Conservation (phyloP, 2,329 filamentous ascomycete species). For the Paecilomyces formosus region DNA sequence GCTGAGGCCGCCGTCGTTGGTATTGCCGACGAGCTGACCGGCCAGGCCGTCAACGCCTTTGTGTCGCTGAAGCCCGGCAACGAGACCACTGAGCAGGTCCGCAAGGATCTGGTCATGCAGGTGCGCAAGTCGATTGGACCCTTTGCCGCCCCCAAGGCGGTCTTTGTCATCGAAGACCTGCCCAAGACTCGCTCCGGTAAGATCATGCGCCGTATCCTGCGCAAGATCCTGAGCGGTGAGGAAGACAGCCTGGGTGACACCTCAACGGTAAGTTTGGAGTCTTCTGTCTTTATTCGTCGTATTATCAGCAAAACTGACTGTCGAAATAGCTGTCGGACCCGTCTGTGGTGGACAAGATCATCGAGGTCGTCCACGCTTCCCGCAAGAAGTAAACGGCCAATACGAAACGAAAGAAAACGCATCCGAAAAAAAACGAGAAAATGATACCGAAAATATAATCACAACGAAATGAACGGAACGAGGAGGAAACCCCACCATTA, state of each 20-base stretch:
- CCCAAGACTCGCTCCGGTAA: conserved; percentile 97
- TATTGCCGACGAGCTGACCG: conserved; percentile 85
- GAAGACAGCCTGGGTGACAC: conserved; percentile 94
- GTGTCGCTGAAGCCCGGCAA: conserved; percentile 83
- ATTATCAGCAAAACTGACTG: conserved; percentile 4
- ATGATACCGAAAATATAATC: neutral
- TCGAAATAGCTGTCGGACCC: conserved; percentile 71
- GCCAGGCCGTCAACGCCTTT: conserved; percentile 95
- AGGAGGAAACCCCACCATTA: neutral
- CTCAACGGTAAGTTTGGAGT: conserved; percentile 62
- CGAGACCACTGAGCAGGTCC: conserved; percentile 68
- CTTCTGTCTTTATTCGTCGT: conserved; percentile 2
- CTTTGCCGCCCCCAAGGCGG: conserved; percentile 90
- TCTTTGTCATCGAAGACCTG: conserved; percentile 85
- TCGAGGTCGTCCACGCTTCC: conserved; percentile 61
- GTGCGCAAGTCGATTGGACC: conserved; percentile 96
- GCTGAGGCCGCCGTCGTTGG: conserved; percentile 95
- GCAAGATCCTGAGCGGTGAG: conserved; percentile 95
- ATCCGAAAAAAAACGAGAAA: neutral
- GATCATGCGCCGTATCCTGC: conserved; percentile 95
- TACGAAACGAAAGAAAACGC: neutral
- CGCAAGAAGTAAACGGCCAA: conserved; percentile 29
- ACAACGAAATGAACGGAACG: neutral
- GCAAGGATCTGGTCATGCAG: conserved; percentile 89
- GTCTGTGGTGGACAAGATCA: conserved; percentile 81